Base-by-base conservation (phyloP, 2,329 filamentous ascomycete species). In the Colletotrichum sidae region DNA sequence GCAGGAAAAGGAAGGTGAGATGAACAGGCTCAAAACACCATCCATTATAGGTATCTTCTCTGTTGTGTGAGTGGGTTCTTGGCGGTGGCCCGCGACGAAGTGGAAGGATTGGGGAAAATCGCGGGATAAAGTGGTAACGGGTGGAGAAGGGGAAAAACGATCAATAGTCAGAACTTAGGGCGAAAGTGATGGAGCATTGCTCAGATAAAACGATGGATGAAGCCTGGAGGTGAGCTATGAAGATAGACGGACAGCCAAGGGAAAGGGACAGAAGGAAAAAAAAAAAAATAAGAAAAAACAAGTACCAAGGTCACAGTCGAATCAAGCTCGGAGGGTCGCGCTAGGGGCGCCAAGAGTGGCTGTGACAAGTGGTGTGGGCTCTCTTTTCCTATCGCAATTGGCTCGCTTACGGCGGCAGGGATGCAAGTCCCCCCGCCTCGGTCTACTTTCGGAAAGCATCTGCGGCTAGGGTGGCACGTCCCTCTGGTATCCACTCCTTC, bases 281-380 rank as follows among this genome's bases (percentile, higher is more conserved):
- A 33, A 33, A 51, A 55, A 60, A 17, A 46, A 34, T 51, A 15
- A 41, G 57, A 33, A 35, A 58, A 49, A 37, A 51, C 41, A 38
- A 60, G 38, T 11, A 38, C 8, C 17, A 49, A 44, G 10, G 39
- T 44, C 51, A 61, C 57, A 51, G 51, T 65, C 57, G 58, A 62
- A 62, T 62, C 62, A 65, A 62, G 58, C 62, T 65, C 41, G 46
- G 34, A 13, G 25, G 45, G 44, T n/a, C 12, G 25, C 39, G 41
- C 61, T 65, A 65, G 52, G 8, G 10, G 41, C 6, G 58, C 62
- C 62, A 62, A 62, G 58, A 56, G 62, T 65, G 62, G 62, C 62
- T 56, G 58, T 56, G 52, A 8, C 3, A 33, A 37, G 52, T 52
- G 52, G 25, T 25, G 25, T 25, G 25, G 25, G 25, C 4, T 25